A percentile compares a stretch with the other conserved stretches of the same genome.
phyloP scores from a whole-genome alignment of 2,329 filamentous ascomycete species.

The Blastomyces emzantsi region DNA sequence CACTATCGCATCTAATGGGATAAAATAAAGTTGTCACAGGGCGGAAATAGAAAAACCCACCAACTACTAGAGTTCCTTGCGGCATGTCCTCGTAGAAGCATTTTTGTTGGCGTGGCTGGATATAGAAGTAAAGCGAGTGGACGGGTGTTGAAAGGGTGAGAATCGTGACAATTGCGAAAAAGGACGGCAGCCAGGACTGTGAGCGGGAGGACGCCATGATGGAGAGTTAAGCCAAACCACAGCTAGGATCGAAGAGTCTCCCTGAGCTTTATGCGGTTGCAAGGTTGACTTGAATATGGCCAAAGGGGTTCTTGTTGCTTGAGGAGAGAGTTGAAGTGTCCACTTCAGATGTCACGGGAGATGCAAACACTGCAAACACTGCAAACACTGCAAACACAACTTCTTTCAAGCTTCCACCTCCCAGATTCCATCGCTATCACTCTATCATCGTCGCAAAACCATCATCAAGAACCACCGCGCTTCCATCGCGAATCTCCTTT shows the following conservation, averaged over 20 bases:
- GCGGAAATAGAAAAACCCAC: constrained; percentile 28
- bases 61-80: constrained; percentile 93
- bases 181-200: constrained; percentile 33
- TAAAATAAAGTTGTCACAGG: not conserved
- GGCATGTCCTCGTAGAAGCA: constrained; percentile 98
- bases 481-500: not conserved
- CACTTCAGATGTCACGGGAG: not conserved
- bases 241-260: not conserved
- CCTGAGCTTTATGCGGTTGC: not conserved
- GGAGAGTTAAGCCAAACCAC: not conserved
- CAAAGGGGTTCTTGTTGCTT: not conserved
- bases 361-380: constrained; percentile 7
- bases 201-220: constrained; percentile 31
- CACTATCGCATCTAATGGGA: not conserved
- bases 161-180: constrained; percentile 56
- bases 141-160: constrained; percentile 53
- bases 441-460: not conserved
- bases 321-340: constrained; percentile 2
- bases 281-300: not conserved
- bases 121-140: constrained; percentile 89
- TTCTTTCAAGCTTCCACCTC: not conserved
- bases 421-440: not conserved
- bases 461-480: not conserved
- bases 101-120: constrained; percentile 75
- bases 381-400: not conserved